A percentile compares a stretch with the other conserved stretches of the same genome.
Evolutionary conservation across 2,329 filamentous ascomycete species (phyloP).

Genomic region (Blumeriella jaapii): DNA sequence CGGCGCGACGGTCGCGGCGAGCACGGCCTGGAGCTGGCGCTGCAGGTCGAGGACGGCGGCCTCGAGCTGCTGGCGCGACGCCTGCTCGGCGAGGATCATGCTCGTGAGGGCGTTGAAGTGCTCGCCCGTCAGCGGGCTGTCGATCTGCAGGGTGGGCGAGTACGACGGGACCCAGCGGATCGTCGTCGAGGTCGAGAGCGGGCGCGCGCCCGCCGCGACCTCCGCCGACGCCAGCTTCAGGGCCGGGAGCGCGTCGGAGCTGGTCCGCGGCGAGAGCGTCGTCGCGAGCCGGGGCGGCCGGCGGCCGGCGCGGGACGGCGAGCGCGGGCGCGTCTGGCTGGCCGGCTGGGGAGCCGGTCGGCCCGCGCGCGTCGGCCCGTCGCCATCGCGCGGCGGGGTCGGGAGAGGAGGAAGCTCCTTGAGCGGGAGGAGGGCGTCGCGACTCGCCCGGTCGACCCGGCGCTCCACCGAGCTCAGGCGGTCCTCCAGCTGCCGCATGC

Average conservation of each 20-base stretch:
- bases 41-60: slow-evolving; percentile 41
- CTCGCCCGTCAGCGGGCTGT: slow-evolving; percentile 29
- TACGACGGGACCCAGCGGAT: slow-evolving; percentile 21
- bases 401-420: slow-evolving; percentile 22
- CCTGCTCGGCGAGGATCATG: slow-evolving; percentile 45
- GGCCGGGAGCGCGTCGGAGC: slow-evolving; percentile 15
- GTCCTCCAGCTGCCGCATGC: slow-evolving; percentile 40
- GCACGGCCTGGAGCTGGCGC: slow-evolving; percentile 15
- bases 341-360: slow-evolving; percentile 5
- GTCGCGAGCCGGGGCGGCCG: slow-evolving; percentile 22
- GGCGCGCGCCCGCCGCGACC: slow-evolving; percentile 11
- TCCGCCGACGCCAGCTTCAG: slow-evolving; percentile 3
- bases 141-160: slow-evolving; percentile 21
- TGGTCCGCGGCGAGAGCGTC: slow-evolving; percentile 17
- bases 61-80: slow-evolving; percentile 43
- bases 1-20: too few relatives aligned
- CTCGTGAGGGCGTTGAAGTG: slow-evolving; percentile 39
- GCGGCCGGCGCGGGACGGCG: slow-evolving; percentile 18
- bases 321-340: slow-evolving; percentile 14
- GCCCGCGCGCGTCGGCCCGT: too few relatives aligned
- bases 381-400: too few relatives aligned
- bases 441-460: slow-evolving; percentile 11
- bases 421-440: slow-evolving; percentile 13
- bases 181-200: slow-evolving; percentile 26
- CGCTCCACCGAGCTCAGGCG: slow-evolving; percentile 41